Evolutionary conservation across 2,329 filamentous ascomycete genomes (phyloP).

Genomic region (Polychaeton citri): DNA sequence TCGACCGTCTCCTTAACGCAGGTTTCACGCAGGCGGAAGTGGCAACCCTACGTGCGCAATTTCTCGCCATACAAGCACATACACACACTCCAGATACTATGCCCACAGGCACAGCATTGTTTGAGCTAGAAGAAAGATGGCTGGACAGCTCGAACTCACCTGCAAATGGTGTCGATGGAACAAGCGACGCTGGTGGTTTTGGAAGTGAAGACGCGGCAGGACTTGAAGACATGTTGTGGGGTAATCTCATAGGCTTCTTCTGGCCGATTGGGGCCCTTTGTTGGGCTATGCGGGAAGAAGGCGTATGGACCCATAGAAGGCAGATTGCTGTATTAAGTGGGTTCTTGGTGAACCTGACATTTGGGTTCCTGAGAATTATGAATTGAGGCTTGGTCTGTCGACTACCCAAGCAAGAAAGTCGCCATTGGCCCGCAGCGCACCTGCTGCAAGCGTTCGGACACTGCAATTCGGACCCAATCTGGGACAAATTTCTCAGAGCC

Average conservation of each 20-base stretch:
- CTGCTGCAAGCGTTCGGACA: slow-evolving; percentile 1
- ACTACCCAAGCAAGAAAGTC: slow-evolving; percentile 5
- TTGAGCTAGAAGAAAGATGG: slow-evolving; percentile 78
- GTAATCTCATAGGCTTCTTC: slow-evolving; percentile 84
- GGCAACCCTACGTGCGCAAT: slow-evolving; percentile 72
- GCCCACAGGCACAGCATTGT: slow-evolving; percentile 63
- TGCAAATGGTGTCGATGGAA: slow-evolving; percentile 24
- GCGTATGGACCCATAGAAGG: slow-evolving; percentile 72
- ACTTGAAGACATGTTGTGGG: slow-evolving; percentile 76
- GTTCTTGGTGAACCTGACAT: slow-evolving; percentile 62
- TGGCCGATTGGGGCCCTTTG: slow-evolving; percentile 79
- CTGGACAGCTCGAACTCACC: slow-evolving; percentile 46
- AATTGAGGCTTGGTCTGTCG: slow-evolving; percentile 14
- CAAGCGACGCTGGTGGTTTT: slow-evolving; percentile 29
- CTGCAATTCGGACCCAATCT: slow-evolving; percentile 14
- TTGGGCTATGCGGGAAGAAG: slow-evolving; percentile 77
- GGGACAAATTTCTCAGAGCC: slow-evolving; percentile 7
- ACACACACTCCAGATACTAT: slow-evolving; percentile 80
- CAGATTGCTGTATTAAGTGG: slow-evolving; percentile 79
- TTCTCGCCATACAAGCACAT: slow-evolving; percentile 68
- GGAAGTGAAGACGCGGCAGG: slow-evolving; percentile 46
- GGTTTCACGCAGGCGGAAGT: slow-evolving; percentile 79
- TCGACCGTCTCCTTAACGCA: slow-evolving; percentile 68
- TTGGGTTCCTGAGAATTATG: slow-evolving; percentile 55
- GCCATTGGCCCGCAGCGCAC: slow-evolving; percentile 14